phyloP scores from a whole-genome alignment of 768 basidiomycete species.

The Phallus indusiatus region DNA sequence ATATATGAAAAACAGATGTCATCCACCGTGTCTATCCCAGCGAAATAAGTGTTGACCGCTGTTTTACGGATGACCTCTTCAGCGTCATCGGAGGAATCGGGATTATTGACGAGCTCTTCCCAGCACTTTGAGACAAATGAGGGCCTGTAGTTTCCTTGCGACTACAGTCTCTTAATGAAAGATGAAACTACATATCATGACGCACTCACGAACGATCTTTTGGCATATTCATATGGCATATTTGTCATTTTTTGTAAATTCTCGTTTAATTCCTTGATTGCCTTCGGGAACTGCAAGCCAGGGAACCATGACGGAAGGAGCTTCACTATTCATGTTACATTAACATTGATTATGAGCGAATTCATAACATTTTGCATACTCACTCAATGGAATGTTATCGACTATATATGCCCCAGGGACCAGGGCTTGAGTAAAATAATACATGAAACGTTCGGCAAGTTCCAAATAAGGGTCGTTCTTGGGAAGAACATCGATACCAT shows the following conservation, averaged over 20 bases:
- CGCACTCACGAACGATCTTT: too few relatives aligned
- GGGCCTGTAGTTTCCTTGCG: slow-evolving; percentile 16
- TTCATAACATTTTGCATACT: background rate
- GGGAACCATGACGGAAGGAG: slow-evolving; percentile 20
- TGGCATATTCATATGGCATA: too few relatives aligned
- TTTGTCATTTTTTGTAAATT: too few relatives aligned
- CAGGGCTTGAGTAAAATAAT: slow-evolving; percentile 19
- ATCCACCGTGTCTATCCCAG: background rate
- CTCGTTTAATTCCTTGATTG: slow-evolving; percentile 1
- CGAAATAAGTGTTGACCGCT: background rate
- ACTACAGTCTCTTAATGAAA: slow-evolving; percentile 7
- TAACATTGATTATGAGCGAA: background rate
- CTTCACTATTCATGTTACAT: slow-evolving; percentile 11
- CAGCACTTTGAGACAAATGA: slow-evolving; percentile 16
- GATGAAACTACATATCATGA: background rate
- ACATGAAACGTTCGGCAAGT: slow-evolving; percentile 20
- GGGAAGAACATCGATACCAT: slow-evolving; percentile 30
- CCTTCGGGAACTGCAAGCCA: slow-evolving; percentile 18
- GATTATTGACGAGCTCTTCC: background rate
- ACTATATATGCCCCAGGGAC: slow-evolving; percentile 25
- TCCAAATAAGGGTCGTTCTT: slow-evolving; percentile 28
- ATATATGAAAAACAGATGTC: too few relatives aligned
- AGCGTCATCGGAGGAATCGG: background rate
- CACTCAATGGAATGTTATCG: slow-evolving; percentile 13
- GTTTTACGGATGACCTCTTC: background rate